Base-by-base conservation (phyloP, 176 grass and related monocot species). In the Puccinellia tenuiflora region DNA sequence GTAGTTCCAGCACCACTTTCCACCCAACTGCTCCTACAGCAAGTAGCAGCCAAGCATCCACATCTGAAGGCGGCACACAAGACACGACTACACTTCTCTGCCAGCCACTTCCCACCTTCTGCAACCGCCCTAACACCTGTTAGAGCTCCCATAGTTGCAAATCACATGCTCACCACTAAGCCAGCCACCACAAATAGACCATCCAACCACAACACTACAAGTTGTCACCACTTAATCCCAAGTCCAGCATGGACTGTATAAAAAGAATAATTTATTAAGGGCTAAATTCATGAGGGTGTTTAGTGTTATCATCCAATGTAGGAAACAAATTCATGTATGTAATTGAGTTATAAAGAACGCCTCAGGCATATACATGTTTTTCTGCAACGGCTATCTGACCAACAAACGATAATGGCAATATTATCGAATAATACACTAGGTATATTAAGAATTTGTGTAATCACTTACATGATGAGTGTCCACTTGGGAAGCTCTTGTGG, bases 401-500 rank as follows among this genome's bases (percentile, higher is more conserved):
- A 78, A 75, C 5, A 76, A 71, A 34, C 22, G 18, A 45, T 39
- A 34, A 51, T 34, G 13, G 15, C 34, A 54, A 77, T 84, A 60
- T 73, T 76, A 42, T 52, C 43, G 35, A 65, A 87, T 21, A 52
- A 3, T 82, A 71, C 8, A 81, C 28, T 76, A 37, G 24, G 73
- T 76, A 50, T 53, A 30, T 63, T 60, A 21, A 45, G 26, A 64
- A 55, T 30, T 43, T 53, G 35, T 63, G 35, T n/a, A n/a, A 82
- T 66, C 4, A 75, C 85, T 80, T 88, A 98, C 96, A 87, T 33
- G 96, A 98, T 73, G 80, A 79, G 80, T 98, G 96, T n/a, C 96
- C 96, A 38, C 96, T 98, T 45, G 96, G 96, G 76, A 98, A 98
- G 62, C 93, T 99, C 76, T 99, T 99, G 83, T 96, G 91, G 33